phyloP scores from a whole-genome alignment of 2,329 filamentous ascomycete genomes.

The Ceratocystis lukuohia region DNA sequence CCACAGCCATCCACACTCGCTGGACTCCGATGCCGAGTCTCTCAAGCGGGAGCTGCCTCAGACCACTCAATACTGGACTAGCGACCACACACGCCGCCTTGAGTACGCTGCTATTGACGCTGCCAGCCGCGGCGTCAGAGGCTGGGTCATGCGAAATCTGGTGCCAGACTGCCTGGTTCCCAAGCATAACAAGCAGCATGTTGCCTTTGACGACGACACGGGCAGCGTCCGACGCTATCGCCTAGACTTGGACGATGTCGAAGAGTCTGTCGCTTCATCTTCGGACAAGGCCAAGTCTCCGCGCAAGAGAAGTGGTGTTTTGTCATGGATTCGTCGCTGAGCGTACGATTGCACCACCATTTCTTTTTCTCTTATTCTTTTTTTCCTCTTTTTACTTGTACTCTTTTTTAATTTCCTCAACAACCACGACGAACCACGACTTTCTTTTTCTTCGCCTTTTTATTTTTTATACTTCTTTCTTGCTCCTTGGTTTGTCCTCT shows the following conservation, averaged over 20 bases:
- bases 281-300: not conserved
- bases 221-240: constrained; percentile 52
- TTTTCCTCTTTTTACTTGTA: not conserved
- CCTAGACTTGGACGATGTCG: constrained; percentile 41
- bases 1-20: constrained; percentile 14
- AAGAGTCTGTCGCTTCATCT: constrained; percentile 5
- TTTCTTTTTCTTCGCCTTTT: not conserved
- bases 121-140: constrained; percentile 44
- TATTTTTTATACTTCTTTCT: not conserved
- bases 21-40: constrained; percentile 23
- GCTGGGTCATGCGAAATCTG: constrained; percentile 44
- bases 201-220: constrained; percentile 47
- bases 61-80: constrained; percentile 55
- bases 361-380: not conserved
- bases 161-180: constrained; percentile 49
- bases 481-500: not conserved
- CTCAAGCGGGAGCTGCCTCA: constrained; percentile 35
- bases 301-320: constrained; percentile 10
- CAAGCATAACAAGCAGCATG: constrained; percentile 33
- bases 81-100: constrained; percentile 45
- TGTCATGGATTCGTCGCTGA: constrained; percentile 15
- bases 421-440: constrained; percentile 2
- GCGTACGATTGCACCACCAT: not conserved
- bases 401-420: not conserved
- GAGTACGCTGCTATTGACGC: constrained; percentile 56